Base-by-base conservation (phyloP, 106 monocot species). In the Amphibolis antarctica region DNA sequence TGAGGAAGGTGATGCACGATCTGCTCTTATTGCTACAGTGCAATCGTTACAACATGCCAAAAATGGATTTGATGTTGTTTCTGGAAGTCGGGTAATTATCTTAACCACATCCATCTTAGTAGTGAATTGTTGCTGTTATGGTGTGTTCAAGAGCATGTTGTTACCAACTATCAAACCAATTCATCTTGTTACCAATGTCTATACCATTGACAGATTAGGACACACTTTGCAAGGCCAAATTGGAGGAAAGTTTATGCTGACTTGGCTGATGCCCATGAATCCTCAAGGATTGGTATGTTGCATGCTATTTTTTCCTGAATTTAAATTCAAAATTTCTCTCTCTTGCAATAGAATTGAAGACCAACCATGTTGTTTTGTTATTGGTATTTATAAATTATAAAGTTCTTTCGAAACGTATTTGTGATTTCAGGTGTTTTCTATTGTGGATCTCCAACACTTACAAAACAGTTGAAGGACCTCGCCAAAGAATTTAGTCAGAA, bases 1-100 rank as follows among this genome's bases (percentile, higher is more conserved):
- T 59, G 84, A 86, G 74, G 89, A 94, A 76, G 94, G 84, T 7
- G 94, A 96, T 74, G 94, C 89, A 31, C 61, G 94, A n/a, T 96
- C 94, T 9, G 86, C 94, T 28, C 94, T 96, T 51, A 96, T 96
- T 55, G 83, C 81, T 22, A 96, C 86, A 86, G 77, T 89, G 62
- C 94, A 89, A 59, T 77, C 85, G 24, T 75, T 96, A 12, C 89
- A 96, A 25, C 81, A 89, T 69, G 89, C 94, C 23, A 96, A 96
- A 67, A 69, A 86, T 71, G 94, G 94, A 53, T 69, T 96, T n/a
- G 94, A 96, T 46, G 55, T 89, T 23, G 83, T 96, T 49, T 98
- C 90, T 18, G 90, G 96, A 61, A 87, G 84, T 21, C 79, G 71
- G 73, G 86, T 90, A 79, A 71, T 24, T 63, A 22, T 42, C 9